Evolutionary conservation across 176 grass and related monocot species (phyloP), one percentile per base, ranked within the genome.

Genomic region (Oryza nivara): DNA sequence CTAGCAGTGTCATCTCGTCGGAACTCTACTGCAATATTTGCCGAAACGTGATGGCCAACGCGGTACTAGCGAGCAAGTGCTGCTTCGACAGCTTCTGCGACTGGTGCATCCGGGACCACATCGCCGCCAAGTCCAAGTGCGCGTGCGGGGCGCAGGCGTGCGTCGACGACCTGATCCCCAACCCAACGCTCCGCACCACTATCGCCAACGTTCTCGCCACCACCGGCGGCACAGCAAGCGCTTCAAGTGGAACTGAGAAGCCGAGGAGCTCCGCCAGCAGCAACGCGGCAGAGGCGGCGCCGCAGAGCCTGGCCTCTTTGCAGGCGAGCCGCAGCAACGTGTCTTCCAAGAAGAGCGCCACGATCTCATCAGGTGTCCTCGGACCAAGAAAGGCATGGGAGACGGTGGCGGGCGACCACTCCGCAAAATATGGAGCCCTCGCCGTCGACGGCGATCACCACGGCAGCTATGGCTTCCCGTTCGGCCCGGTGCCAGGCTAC

Each of bases 1-100:
- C 34, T 1, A 52, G 65, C 15, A 80, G 72, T 44, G 80, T 68
- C 9, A 11, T 88, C 30, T 58, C 80, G 3, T 67, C 32, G 10
- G 74, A 88, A 46, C 80, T 88, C 30, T 74, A 78, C 67, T 83
- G 73, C 80, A 83, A 72, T 56, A 77, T 78, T 2, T 83, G 67
- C 80, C 65, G n/a, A 67, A 73, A 83, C 1, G 80, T 73, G 54
- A 88, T 79, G 74, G 22, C 34, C 2, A 58, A 83, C 34, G 74
- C 68, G 6, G 80, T 78, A 56, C 11, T 88, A 32, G 49, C 68
- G 3, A 64, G 68, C 74, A 72, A 74, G 68, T 88, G 87, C 81
- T 88, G 68, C 81, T 88, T 84, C 68, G 46, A 11, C 58, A 83
- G 80, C 47, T 79, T 84, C 87, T 88, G 74, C 68, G 75, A 46